Percentiles rank a stretch among this genome's conserved stretches.
Conservation (phyloP, 2,329 filamentous ascomycete genomes). For the Exophiala spinifera region DNA sequence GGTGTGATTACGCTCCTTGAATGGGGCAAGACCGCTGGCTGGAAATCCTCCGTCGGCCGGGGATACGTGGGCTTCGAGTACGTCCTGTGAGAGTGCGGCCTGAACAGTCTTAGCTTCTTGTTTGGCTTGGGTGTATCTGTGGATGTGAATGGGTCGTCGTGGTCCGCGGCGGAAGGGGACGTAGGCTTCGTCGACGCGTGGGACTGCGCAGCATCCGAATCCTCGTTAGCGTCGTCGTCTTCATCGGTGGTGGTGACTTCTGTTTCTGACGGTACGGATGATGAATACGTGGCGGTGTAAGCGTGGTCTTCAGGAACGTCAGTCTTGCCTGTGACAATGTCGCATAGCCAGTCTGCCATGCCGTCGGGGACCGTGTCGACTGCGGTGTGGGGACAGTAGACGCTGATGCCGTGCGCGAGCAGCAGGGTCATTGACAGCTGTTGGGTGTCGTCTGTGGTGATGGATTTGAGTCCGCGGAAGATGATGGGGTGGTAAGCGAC, state of each 20-base stretch:
- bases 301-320: constrained; percentile 29
- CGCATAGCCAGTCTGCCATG: constrained; percentile 90
- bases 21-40: constrained; percentile 44
- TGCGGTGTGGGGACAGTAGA: constrained; percentile 94
- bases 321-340: constrained; percentile 66
- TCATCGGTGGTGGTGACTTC: constrained; percentile 29
- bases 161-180: constrained; percentile 14
- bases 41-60: constrained; percentile 31
- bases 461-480: constrained; percentile 84
- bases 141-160: constrained; percentile 28
- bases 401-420: constrained; percentile 81
- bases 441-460: constrained; percentile 80
- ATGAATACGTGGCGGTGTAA: constrained; percentile 1
- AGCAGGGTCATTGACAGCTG: constrained; percentile 80
- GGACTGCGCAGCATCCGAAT: not conserved
- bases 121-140: constrained; percentile 20
- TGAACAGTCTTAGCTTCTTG: constrained; percentile 9
- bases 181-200: constrained; percentile 20
- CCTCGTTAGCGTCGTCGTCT: constrained; percentile 6
- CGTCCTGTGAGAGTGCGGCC: constrained; percentile 21
- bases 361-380: constrained; percentile 82
- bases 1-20: constrained; percentile 54
- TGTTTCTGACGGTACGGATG: constrained; percentile 28
- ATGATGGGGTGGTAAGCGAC: constrained; percentile 97
- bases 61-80: constrained; percentile 44